Percentiles rank a stretch among this genome's conserved stretches.
Evolutionary conservation across 352 stramenopile genomes (phyloP).

Genomic region (Pythium catenulatum): DNA sequence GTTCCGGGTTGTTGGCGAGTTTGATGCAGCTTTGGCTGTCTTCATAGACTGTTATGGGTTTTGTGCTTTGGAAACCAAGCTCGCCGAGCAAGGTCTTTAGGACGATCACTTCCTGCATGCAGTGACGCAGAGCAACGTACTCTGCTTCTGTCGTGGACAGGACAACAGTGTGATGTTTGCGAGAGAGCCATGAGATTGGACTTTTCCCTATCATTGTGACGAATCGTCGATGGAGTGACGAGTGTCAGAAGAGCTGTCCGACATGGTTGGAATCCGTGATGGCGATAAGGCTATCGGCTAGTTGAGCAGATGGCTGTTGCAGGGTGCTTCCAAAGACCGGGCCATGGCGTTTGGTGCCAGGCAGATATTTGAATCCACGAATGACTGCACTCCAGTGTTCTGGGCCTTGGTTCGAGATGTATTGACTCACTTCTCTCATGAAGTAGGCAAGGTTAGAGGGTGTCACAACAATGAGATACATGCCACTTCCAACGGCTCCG

Average conservation of each 20-base stretch:
- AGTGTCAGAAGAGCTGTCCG: too few relatives aligned
- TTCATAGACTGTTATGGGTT: not conserved
- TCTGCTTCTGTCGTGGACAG: constrained; percentile 14
- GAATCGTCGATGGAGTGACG: too few relatives aligned
- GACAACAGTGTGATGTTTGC: constrained; percentile 1
- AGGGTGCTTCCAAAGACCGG: not conserved
- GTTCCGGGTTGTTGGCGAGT: not conserved
- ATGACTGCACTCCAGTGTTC: constrained; percentile 17
- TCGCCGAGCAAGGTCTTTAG: not conserved
- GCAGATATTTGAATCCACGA: constrained; percentile 1
- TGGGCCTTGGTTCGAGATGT: constrained; percentile 1
- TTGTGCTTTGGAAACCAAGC: not conserved
- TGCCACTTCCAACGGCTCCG: constrained; percentile 39
- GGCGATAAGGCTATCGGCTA: too few relatives aligned
- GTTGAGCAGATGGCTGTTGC: too few relatives aligned
- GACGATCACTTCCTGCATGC: constrained; percentile 15
- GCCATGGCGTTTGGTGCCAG: not conserved
- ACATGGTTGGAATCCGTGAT: too few relatives aligned
- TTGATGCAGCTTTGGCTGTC: constrained; percentile 11
- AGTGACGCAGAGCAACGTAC: not conserved
- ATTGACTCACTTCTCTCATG: constrained; percentile 17
- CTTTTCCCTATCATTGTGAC: too few relatives aligned
- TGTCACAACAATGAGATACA: constrained; percentile 53
- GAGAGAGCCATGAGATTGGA: too few relatives aligned
- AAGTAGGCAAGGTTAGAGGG: constrained; percentile 21